Evolutionary conservation across 2,329 filamentous ascomycete species (phyloP).

Genomic region (Pseudogymnoascus sp.): DNA sequence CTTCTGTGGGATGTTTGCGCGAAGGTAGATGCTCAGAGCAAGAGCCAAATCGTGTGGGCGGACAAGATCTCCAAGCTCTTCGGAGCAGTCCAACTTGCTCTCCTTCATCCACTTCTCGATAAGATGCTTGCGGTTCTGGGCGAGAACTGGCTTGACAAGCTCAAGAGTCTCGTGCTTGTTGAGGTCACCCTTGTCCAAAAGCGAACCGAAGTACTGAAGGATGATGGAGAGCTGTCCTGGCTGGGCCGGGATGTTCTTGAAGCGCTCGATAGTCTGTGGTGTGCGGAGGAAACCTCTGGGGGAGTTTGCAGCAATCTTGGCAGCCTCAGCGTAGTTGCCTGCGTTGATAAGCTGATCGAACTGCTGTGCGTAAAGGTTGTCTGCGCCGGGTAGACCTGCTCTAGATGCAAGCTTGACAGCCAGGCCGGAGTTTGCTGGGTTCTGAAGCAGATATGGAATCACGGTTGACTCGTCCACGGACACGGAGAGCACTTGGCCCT

Average conservation of each 20-base stretch:
- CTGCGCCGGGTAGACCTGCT: conserved; percentile 86
- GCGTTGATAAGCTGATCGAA: conserved; percentile 80
- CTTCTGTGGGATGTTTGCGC: conserved; percentile 86
- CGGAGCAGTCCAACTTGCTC: conserved; percentile 90
- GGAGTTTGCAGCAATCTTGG: conserved; percentile 94
- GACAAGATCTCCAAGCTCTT: conserved; percentile 91
- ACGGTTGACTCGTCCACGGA: conserved; percentile 86
- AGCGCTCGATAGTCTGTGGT: conserved; percentile 87
- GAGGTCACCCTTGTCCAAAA: conserved; percentile 87
- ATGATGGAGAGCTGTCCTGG: conserved; percentile 87
- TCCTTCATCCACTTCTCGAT: conserved; percentile 98
- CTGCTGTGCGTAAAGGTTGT: conserved; percentile 84
- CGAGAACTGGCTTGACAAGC: conserved; percentile 82
- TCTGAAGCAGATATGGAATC: conserved; percentile 91
- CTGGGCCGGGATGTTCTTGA: conserved; percentile 77
- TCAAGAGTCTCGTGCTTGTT: conserved; percentile 94
- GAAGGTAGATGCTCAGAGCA: conserved; percentile 81
- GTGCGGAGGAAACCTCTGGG: conserved; percentile 93
- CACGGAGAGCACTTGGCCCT: conserved; percentile 92
- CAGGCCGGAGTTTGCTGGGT: conserved; percentile 86
- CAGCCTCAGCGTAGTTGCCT: conserved; percentile 78
- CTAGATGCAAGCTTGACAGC: conserved; percentile 95
- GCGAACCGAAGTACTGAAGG: conserved; percentile 94
- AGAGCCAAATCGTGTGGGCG: conserved; percentile 82
- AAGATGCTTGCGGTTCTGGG: conserved; percentile 89